Evolutionary conservation across 1,139 yeast species (phyloP), one percentile per base, ranked within the genome.

Genomic region (Pichia sp.): DNA sequence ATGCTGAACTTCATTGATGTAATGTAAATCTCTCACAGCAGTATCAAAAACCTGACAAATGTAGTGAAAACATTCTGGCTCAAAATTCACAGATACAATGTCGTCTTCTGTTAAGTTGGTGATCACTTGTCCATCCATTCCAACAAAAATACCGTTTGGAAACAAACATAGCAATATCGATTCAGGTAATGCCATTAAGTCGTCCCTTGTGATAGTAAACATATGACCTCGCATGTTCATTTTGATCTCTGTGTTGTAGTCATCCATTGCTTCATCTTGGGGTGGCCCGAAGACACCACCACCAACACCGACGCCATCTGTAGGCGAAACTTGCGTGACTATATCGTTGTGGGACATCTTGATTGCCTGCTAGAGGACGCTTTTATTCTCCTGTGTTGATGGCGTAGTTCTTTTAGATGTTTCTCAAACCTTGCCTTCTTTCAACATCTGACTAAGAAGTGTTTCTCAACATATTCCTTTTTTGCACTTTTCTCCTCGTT

Each of bases 121-220:
- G 42, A 84, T 82, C n/a, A 82, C 82, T 45, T 77, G 79, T 3
- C 93, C 94, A 40, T 74, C 64, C 42, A 71, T 70, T 58, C 85
- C 93, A 45, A 84, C 71, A 57, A 84, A 81, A 6, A 88, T 89
- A 28, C 97, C 96, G 51, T 85, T 84, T 14, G 97, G 95, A 61
- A 79, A 93, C 41, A 85, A 64, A 52, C 96, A 86, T 42, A 89
- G 72, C 47, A 93, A 67, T 25, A 93, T 79, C 49, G 91, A 79
- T 60, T 93, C 97, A 1, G 98, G 97, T 40, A 91, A 67, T 43
- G 89, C 78, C 83, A 88, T 80, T 51, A 91, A 71, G 59, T 86
- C 96, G 52, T 86, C 95, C 49, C 96, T 70, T 2, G 95, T 79
- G 38, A 91, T 79, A 42, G 78, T 74, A 60, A 81, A 84, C 46